phyloP scores from a whole-genome alignment of 2,329 filamentous ascomycete species.

The Penicillium griseofulvum region DNA sequence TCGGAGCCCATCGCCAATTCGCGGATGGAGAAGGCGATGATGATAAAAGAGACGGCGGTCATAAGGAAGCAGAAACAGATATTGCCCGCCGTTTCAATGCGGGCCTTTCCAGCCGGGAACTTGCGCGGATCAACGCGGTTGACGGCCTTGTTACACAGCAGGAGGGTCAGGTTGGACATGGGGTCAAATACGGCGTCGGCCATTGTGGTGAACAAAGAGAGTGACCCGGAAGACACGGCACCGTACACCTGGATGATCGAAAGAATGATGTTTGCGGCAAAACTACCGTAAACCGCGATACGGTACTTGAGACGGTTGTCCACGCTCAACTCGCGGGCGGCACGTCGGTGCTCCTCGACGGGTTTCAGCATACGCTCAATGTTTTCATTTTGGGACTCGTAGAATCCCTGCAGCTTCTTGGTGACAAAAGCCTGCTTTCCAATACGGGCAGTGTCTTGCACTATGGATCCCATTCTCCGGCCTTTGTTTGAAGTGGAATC shows the following conservation, averaged over 20 bases:
- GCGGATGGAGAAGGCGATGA: conserved; percentile 81
- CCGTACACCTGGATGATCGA: conserved; percentile 83
- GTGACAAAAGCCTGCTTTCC: conserved; percentile 39
- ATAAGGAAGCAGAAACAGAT: conserved; percentile 97
- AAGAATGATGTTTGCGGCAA: conserved; percentile 77
- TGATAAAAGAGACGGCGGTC: conserved; percentile 84
- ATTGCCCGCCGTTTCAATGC: conserved; percentile 93
- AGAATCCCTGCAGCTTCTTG: conserved; percentile 68
- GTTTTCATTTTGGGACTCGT: conserved; percentile 86
- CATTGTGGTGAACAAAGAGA: conserved; percentile 97
- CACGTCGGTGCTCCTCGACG: conserved; percentile 83
- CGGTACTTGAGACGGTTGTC: conserved; percentile 70
- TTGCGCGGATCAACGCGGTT: conserved; percentile 78
- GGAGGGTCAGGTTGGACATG: conserved; percentile 80
- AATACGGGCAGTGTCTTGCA: conserved; percentile 30
- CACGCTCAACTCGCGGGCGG: conserved; percentile 74
- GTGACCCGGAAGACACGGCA: conserved; percentile 79
- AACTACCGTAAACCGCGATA: conserved; percentile 64
- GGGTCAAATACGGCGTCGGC: conserved; percentile 94
- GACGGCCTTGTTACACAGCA: conserved; percentile 83
- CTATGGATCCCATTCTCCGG: conserved; percentile 13
- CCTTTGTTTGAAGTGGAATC: conserved; percentile 11
- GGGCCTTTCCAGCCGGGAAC: conserved; percentile 88
- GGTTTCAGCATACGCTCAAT: conserved; percentile 89
- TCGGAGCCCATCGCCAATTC: conserved; percentile 58